These are phyloP conservation scores for Chaetothyriales sp. DNA, from an alignment of 2,329 filamentous ascomycete species.

Conservation along the genomic window DNA sequence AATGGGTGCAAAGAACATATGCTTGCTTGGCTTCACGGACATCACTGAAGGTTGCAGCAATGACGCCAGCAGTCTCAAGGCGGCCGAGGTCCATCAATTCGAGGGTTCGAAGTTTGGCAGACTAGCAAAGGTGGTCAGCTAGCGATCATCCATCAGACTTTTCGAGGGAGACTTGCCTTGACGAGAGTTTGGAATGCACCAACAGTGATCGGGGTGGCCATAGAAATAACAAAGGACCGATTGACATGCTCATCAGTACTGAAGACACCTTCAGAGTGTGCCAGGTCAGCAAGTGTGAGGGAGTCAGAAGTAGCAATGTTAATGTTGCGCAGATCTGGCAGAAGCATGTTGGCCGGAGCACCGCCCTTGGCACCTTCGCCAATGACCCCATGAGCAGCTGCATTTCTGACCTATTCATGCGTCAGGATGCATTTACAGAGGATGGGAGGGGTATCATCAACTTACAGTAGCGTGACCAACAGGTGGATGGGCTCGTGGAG, in stretches of 20 bases:
- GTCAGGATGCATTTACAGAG: neutral
- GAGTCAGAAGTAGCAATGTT: neutral
- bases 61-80: slow-evolving; percentile 25
- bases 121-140: slow-evolving; percentile 6
- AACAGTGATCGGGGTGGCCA: neutral
- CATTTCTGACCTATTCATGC: neutral
- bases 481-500: neutral
- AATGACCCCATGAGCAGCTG: neutral
- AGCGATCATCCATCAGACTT: neutral
- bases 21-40: slow-evolving; percentile 43
- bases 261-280: slow-evolving; percentile 10
- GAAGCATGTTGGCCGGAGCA: neutral
- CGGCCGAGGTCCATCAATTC: slow-evolving; percentile 25
- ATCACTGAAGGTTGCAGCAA: slow-evolving; percentile 44
- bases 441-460: neutral
- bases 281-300: neutral
- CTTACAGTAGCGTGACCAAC: neutral
- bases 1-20: slow-evolving; percentile 32
- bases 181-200: slow-evolving; percentile 1
- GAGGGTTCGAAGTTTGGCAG: slow-evolving; percentile 19
- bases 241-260: slow-evolving; percentile 10
- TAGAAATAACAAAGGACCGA: slow-evolving; percentile 10
- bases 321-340: neutral
- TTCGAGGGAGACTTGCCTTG: neutral
- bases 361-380: neutral